Base-by-base conservation (phyloP, 1,139 yeast species). In the Yamadazyma triangularis region DNA sequence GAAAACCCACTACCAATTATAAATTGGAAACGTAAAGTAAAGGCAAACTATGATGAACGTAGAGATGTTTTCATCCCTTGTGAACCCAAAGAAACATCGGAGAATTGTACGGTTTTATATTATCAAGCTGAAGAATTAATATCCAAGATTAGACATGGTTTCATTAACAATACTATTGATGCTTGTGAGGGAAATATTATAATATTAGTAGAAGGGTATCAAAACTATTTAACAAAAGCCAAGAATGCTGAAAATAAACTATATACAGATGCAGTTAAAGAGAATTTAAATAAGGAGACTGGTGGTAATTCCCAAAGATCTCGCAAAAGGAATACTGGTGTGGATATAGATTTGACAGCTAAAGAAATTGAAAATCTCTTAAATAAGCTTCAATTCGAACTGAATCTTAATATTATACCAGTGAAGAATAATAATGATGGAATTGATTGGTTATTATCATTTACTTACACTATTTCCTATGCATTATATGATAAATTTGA, bases 21-120 rank as follows among this genome's bases (percentile, higher is more conserved):
- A 5, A 42, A 41, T 26, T 68, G 73, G 72, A 55, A 51, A 33
- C 44, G 74, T 8, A 44, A 48, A 15, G 51, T 59, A 4, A 51
- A 39, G 16, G 63, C 79, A 1, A 45, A 50, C 1, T 78, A 74
- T 46, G 70, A 72, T 42, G 42, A 55, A 12, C 50, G 45, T 3
- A 57, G 59, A 26, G 83, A 77, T 40, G 46, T 69, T 0, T 81
- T 77, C 39, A 62, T 73, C 7, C 88, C 89, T 0, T 60, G 73
- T 32, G 56, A 50, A 0, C 53, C 65, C 0, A 56, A 49, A 20
- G 50, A 64, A 4, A 39, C 62, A 1, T 55, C 58, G 4, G 86
- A 80, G 44, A 54, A 55, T 13, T 57, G 60, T 2, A 39, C 62
- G 8, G 64, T 73, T 2, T 39, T 79, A 2, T 64, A 69, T 32